phyloP scores from a whole-genome alignment of 805 yeast genomes.

The Cyberlindnera mississippiensis region DNA sequence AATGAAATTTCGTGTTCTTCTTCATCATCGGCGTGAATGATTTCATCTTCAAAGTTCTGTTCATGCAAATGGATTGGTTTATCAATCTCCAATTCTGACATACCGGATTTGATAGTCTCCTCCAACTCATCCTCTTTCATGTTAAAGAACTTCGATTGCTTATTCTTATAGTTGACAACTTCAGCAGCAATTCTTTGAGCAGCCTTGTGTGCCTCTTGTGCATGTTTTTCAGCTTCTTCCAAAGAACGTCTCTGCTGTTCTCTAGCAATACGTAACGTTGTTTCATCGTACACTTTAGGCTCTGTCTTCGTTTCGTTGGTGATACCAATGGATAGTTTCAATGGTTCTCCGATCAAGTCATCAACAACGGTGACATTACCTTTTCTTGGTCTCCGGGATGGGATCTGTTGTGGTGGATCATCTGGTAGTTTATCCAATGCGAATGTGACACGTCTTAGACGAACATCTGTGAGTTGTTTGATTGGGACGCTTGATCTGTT shows the following conservation, averaged over 20 bases:
- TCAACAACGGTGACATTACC: slow-evolving; percentile 77
- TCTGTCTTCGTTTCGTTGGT: slow-evolving; percentile 39
- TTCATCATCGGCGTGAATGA: slow-evolving; percentile 19
- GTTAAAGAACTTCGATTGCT: slow-evolving; percentile 13
- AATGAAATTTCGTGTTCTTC: slow-evolving; percentile 28
- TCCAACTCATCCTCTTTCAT: slow-evolving; percentile 27
- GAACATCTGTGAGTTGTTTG: slow-evolving; percentile 26
- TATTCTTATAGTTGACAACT: slow-evolving; percentile 43
- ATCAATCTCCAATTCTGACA: slow-evolving; percentile 50
- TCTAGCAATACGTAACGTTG: slow-evolving; percentile 52
- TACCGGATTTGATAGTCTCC: slow-evolving; percentile 17
- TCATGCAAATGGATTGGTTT: slow-evolving; percentile 66
- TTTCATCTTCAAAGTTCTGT: slow-evolving; percentile 43
- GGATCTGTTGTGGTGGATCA: slow-evolving; percentile 95
- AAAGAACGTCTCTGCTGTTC: slow-evolving; percentile 52
- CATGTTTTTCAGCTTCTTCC: slow-evolving; percentile 65
- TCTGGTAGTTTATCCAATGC: slow-evolving; percentile 65
- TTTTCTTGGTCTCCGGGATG: slow-evolving; percentile 73
- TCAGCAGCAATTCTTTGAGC: slow-evolving; percentile 70
- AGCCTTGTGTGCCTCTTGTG: slow-evolving; percentile 69
- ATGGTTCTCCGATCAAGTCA: slow-evolving; percentile 55
- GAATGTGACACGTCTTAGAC: slow-evolving; percentile 66
- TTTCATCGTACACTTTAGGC: slow-evolving; percentile 23
- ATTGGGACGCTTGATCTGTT: slow-evolving; percentile 35
- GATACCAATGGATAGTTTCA: slow-evolving; percentile 65